Percentiles rank a stretch among this genome's conserved stretches.
Evolutionary conservation across 805 yeast species (phyloP).

Genomic region (Teunomyces kruisii): DNA sequence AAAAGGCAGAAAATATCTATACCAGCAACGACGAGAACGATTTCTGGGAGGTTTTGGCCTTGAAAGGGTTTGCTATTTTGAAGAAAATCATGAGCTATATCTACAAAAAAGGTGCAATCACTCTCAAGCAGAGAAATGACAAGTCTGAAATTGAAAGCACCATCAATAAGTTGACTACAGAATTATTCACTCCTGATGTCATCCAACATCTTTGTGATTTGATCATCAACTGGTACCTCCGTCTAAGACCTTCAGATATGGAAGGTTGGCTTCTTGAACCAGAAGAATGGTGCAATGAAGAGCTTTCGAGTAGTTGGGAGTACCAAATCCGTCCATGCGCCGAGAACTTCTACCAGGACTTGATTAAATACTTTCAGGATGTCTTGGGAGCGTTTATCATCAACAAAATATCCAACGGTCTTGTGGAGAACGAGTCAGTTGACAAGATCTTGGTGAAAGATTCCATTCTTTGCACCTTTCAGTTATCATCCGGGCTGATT

Average conservation of each 20-base stretch:
- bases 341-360: constrained; percentile 76
- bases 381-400: constrained; percentile 54
- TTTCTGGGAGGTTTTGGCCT: constrained; percentile 74
- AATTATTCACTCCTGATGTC: constrained; percentile 58
- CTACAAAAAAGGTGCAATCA: constrained; percentile 65
- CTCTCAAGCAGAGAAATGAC: constrained; percentile 63
- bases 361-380: constrained; percentile 63
- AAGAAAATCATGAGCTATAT: constrained; percentile 63
- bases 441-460: constrained; percentile 69
- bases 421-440: constrained; percentile 29
- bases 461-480: constrained; percentile 79
- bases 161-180: constrained; percentile 47
- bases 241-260: constrained; percentile 70
- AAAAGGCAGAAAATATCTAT: constrained; percentile 65
- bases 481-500: constrained; percentile 68
- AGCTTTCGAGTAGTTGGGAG: constrained; percentile 74
- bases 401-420: constrained; percentile 52
- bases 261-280: constrained; percentile 85
- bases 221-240: constrained; percentile 70
- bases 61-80: constrained; percentile 63
- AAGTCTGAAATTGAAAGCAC: constrained; percentile 63
- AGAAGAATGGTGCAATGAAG: constrained; percentile 90
- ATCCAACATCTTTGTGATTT: constrained; percentile 62
- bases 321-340: constrained; percentile 84
- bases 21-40: constrained; percentile 55